Base-by-base conservation (phyloP, 257 asterid species). In the Solanum raphanifolium region DNA sequence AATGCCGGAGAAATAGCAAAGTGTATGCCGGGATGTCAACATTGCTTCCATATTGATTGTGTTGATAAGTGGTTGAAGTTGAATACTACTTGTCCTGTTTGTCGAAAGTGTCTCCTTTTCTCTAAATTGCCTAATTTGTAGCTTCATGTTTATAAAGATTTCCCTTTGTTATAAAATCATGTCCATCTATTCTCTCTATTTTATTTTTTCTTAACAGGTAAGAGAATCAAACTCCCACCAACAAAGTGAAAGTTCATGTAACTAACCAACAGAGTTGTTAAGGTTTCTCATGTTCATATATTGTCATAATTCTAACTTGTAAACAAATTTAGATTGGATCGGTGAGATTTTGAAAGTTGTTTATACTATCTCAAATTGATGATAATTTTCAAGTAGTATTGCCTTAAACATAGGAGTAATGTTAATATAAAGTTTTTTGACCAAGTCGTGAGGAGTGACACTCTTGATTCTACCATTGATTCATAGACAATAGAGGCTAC, bases 21-120 rank as follows among this genome's bases (percentile, higher is more conserved):
- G 79, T 52, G 87, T 76, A 89, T 90, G 83, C 92, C 91, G 20
- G 89, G 82, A 27, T 91, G 95, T 27, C 88, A 83, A 32, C 94
- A 91, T 73, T 90, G 87, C 65, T 93, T 89, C 88, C 95, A 92
- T 76, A 86, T 79, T 29, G 88, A 90, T 23, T 91, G 93, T 84
- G 89, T 92, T 83, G 89, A 89, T 75, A 84, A 76, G 84, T 92
- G 94, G 93, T 65, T 91, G 55, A 83, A 84, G 74, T 74, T 87
- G 52, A 89, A 90, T n/a, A 43, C 76, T 20, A 75, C 88, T 18
- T 90, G 93, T 23, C 93, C 94, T 5, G 20, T 90, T 48, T 93
- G 95, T 85, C 71, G 95, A 83, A 88, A 71, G 41, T 84, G 79
- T 29, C 90, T 81, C 18, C 85, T 81, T 36, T 81, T 29, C 85